Evolutionary conservation across 23 red algal genomes (phyloP).

Genomic region (Gracilaria domingensis): DNA sequence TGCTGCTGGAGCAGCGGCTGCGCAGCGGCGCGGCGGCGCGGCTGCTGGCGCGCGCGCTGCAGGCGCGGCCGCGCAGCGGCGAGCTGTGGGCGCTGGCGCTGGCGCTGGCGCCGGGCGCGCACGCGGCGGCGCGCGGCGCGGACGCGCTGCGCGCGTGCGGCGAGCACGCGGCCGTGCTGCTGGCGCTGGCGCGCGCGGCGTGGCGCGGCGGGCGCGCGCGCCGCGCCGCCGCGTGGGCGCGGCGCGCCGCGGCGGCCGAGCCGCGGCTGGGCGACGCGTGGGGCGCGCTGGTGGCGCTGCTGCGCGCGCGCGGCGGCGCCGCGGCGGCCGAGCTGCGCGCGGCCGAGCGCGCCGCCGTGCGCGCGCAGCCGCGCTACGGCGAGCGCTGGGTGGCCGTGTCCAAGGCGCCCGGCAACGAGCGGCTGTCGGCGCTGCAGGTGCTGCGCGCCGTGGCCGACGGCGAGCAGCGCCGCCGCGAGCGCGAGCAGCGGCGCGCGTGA

Average conservation of each 20-base stretch:
- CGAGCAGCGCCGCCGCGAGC: neutral
- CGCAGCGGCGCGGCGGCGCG: neutral
- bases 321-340: neutral
- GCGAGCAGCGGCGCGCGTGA: neutral
- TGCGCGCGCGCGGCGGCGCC: neutral
- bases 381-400: constrained; percentile 25
- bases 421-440: neutral
- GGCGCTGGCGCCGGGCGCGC: constrained; percentile 39
- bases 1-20: constrained; percentile 14
- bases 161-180: constrained; percentile 60
- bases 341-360: neutral
- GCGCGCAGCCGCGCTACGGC: constrained; percentile 23
- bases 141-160: constrained; percentile 66
- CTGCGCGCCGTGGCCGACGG: constrained; percentile 28
- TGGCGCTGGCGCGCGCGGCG: constrained; percentile 52
- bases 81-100: constrained; percentile 70
- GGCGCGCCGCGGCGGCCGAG: neutral
- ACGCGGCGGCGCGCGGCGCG: constrained; percentile 49
- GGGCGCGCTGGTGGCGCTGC: constrained; percentile 64
- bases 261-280: constrained; percentile 68
- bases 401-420: constrained; percentile 48
- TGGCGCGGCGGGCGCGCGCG: constrained; percentile 66
- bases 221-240: constrained; percentile 54
- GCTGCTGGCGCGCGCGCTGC: constrained; percentile 35
- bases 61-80: constrained; percentile 40